These are phyloP conservation scores for Cyclocybe cylindracea DNA, from an alignment of 768 basidiomycete species.

Conservation along the genomic window DNA sequence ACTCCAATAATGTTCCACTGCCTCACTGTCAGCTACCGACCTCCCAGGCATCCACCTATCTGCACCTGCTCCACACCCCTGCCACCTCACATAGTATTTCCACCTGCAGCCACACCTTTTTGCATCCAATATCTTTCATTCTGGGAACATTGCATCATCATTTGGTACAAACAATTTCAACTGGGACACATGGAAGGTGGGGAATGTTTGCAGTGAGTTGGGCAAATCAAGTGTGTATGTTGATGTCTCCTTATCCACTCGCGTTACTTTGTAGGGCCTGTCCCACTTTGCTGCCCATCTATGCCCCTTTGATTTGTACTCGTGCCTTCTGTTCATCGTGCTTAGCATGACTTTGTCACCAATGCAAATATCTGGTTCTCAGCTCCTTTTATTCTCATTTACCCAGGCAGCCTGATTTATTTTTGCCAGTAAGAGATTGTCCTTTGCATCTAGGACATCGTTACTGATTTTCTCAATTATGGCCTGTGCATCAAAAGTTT, in stretches of 20 bases:
- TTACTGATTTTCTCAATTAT: slow-evolving; percentile 5
- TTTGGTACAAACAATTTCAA: slow-evolving; percentile 26
- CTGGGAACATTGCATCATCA: slow-evolving; percentile 28
- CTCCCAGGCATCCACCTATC: slow-evolving; percentile 27
- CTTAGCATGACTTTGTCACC: slow-evolving; percentile 20
- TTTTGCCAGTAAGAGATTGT: slow-evolving; percentile 16
- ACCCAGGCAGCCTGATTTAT: slow-evolving; percentile 14
- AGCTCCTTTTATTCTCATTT: slow-evolving; percentile 1
- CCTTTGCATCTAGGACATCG: slow-evolving; percentile 23
- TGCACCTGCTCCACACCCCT: slow-evolving; percentile 21
- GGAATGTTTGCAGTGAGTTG: slow-evolving; percentile 18
- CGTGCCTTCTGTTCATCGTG: slow-evolving; percentile 20
- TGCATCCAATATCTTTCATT: too few relatives aligned
- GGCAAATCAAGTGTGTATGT: slow-evolving; percentile 23
- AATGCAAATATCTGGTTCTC: neutral
- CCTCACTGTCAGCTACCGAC: slow-evolving; percentile 22
- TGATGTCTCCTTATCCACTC: slow-evolving; percentile 14
- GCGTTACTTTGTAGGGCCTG: slow-evolving; percentile 25
- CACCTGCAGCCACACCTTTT: slow-evolving; percentile 17
- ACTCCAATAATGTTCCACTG: too few relatives aligned
- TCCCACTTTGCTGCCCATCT: slow-evolving; percentile 35
- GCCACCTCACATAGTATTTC: slow-evolving; percentile 31
- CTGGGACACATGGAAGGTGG: slow-evolving; percentile 35
- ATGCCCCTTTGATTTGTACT: slow-evolving; percentile 24
- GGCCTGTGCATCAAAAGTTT: neutral